phyloP scores from a whole-genome alignment of 2,329 filamentous ascomycete genomes.

The Phyllosticta ampelicida region DNA sequence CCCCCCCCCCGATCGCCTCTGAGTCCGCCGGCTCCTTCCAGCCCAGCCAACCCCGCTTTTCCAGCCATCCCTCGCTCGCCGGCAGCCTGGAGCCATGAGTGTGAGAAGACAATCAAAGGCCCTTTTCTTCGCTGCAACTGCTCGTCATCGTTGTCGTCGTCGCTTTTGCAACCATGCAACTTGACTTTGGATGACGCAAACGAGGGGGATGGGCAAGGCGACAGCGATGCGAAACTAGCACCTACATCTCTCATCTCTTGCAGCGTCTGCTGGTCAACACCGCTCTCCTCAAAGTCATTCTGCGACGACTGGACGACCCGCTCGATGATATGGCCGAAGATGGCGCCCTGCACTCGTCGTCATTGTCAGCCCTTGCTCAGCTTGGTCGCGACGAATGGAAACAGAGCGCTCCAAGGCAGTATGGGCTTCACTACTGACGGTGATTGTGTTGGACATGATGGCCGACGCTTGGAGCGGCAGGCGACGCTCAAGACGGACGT shows the following conservation, averaged over 20 bases:
- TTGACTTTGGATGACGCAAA: not conserved
- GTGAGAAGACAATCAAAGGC: not conserved
- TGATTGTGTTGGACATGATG: constrained; percentile 9
- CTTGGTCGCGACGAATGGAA: not conserved
- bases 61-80: constrained; percentile 10
- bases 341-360: constrained; percentile 45
- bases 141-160: not conserved
- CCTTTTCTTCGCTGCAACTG: not conserved
- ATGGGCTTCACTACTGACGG: constrained; percentile 9
- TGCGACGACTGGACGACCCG: constrained; percentile 54
- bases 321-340: constrained; percentile 88
- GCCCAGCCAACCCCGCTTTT: constrained; percentile 12
- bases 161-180: not conserved
- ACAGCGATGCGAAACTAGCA: constrained; percentile 15
- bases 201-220: not conserved
- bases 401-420: not conserved
- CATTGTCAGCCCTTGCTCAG: constrained; percentile 4
- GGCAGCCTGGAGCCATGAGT: constrained; percentile 7
- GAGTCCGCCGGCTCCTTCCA: constrained; percentile 9
- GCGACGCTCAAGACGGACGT: constrained; percentile 11
- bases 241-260: constrained; percentile 81
- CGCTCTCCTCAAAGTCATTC: constrained; percentile 94
- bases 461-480: constrained; percentile 6
- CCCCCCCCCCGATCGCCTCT: constrained; percentile 9
- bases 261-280: constrained; percentile 77